phyloP scores from a whole-genome alignment of 305 asterid genomes.

The Lippia alba region DNA sequence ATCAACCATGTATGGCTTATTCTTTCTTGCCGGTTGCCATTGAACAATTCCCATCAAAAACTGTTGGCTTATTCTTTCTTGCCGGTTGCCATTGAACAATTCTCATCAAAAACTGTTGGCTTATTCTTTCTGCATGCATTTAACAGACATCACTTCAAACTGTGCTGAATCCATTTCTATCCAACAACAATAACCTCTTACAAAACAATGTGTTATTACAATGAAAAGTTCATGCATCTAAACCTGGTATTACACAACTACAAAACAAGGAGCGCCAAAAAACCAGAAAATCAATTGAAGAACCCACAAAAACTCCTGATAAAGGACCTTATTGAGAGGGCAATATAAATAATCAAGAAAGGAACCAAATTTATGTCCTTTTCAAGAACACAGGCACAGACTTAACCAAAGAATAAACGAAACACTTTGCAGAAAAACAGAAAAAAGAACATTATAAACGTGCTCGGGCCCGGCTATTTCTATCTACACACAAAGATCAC shows the following conservation, averaged over 20 bases:
- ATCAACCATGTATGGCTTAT: no score
- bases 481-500: conserved; percentile 35
- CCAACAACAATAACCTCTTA: not conserved
- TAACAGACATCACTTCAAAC: not conserved
- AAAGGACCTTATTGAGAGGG: conserved; percentile 23
- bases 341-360: conserved; percentile 21
- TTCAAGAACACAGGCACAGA: conserved; percentile 30
- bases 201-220: not conserved
- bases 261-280: not conserved
- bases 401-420: conserved; percentile 30
- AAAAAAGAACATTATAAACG: conserved; percentile 15
- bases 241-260: not conserved
- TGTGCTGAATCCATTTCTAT: conserved; percentile 1
- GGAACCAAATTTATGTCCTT: conserved; percentile 25
- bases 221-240: not conserved
- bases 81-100: no score
- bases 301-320: conserved; percentile 13
- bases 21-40: no score
- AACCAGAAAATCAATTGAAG: not conserved
- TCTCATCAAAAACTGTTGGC: no score
- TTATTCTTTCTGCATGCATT: no score
- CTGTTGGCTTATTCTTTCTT: no score
- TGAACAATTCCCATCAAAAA: no score
- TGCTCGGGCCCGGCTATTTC: not conserved
- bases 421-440: conserved; percentile 3